These are phyloP conservation scores for Arthrobotrys sphaeroides DNA, from an alignment of 2,329 filamentous ascomycete genomes.

Conservation along the genomic window DNA sequence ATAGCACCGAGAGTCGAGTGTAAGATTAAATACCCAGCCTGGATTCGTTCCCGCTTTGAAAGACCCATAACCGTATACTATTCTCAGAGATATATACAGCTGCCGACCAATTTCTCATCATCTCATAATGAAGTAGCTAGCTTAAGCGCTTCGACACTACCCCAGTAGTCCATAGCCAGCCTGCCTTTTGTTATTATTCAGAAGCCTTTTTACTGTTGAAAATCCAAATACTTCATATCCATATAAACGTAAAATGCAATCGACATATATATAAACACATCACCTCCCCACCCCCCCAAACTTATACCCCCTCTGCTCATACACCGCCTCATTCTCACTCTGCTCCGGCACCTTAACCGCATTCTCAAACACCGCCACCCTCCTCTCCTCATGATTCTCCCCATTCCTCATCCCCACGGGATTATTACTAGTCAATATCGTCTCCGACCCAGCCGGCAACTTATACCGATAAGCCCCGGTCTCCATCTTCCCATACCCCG, in stretches of 20 bases:
- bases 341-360: constrained; percentile 16
- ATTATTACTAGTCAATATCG: constrained; percentile 12
- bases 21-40: too few relatives aligned
- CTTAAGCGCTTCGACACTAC: too few relatives aligned
- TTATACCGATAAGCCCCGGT: constrained; percentile 10
- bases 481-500: constrained; percentile 16
- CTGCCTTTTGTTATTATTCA: too few relatives aligned
- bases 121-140: too few relatives aligned
- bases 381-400: constrained; percentile 27
- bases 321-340: constrained; percentile 25
- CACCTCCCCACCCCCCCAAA: background rate
- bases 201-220: too few relatives aligned
- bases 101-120: too few relatives aligned
- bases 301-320: background rate
- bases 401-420: background rate
- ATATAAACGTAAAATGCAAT: background rate
- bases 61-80: too few relatives aligned
- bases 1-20: too few relatives aligned
- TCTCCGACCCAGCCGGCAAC: constrained; percentile 11
- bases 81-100: too few relatives aligned
- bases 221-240: background rate
- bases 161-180: too few relatives aligned
- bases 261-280: too few relatives aligned
- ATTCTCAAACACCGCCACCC: constrained; percentile 30
- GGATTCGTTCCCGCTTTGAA: too few relatives aligned